phyloP scores from a whole-genome alignment of 2,329 filamentous ascomycete species.

The Leptodontidium sp. region DNA sequence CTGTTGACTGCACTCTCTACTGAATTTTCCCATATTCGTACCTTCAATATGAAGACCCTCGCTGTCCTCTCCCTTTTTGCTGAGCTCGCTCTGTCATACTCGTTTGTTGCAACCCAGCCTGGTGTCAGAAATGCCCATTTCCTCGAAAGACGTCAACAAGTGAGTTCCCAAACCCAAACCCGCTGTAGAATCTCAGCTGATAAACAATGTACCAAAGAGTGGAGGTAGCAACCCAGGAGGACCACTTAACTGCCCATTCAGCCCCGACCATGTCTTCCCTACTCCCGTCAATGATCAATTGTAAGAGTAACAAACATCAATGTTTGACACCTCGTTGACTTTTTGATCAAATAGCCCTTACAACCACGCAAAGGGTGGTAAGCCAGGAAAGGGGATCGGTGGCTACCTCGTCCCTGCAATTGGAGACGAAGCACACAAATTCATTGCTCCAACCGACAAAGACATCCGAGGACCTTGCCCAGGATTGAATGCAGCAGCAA shows the following conservation, averaged over 20 bases:
- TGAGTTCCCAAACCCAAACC: neutral
- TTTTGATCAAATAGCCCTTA: conserved; percentile 45
- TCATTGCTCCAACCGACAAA: conserved; percentile 31
- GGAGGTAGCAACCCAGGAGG: conserved; percentile 35
- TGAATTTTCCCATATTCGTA: neutral
- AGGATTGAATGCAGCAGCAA: conserved; percentile 52
- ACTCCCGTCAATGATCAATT: conserved; percentile 47
- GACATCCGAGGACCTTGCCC: conserved; percentile 54
- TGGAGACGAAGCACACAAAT: conserved; percentile 42
- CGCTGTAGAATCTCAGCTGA: neutral
- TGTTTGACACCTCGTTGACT: too few species aligned
- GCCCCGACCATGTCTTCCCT: conserved; percentile 49
- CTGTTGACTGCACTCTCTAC: neutral
- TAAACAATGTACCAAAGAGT: neutral
- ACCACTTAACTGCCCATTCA: conserved; percentile 46
- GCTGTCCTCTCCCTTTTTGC: neutral
- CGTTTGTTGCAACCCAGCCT: neutral
- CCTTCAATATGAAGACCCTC: neutral
- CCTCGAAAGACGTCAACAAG: conserved; percentile 2
- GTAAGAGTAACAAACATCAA: too few species aligned
- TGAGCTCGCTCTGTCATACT: neutral
- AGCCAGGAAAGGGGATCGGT: conserved; percentile 50
- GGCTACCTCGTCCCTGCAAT: conserved; percentile 54
- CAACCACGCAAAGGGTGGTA: conserved; percentile 52
- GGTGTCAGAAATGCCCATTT: neutral